Conservation (phyloP, 2,329 filamentous ascomycete species). For the Phialophora expanda region DNA sequence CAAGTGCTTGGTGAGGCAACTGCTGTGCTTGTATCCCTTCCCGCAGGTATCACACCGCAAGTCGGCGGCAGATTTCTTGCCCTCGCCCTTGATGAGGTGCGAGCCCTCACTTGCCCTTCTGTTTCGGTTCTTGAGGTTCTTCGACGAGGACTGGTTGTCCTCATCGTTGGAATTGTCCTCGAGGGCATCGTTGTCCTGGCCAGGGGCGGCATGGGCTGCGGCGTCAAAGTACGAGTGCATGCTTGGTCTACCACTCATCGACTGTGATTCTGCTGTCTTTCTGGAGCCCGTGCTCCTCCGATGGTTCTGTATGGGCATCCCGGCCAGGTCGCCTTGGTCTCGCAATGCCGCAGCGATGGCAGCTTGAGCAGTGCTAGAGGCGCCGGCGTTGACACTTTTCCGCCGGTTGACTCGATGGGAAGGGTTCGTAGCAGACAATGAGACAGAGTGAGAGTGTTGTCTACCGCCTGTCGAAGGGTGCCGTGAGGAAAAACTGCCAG, state of each 20-base stretch:
- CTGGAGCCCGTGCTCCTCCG: slow-evolving; percentile 75
- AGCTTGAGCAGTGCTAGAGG: slow-evolving; percentile 71
- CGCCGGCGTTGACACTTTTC: slow-evolving; percentile 86
- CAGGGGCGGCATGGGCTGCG: slow-evolving; percentile 35
- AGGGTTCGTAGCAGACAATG: slow-evolving; percentile 75
- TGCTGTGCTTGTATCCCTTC: slow-evolving; percentile 99
- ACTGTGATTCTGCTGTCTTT: slow-evolving; percentile 42
- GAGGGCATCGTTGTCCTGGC: slow-evolving; percentile 48
- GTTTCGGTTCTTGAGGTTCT: slow-evolving; percentile 59
- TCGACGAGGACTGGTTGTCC: slow-evolving; percentile 51
- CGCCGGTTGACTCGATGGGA: slow-evolving; percentile 86
- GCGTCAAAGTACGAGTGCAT: slow-evolving; percentile 52
- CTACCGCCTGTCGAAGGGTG: slow-evolving; percentile 39
- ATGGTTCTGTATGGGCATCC: slow-evolving; percentile 59
- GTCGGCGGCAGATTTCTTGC: slow-evolving; percentile 79
- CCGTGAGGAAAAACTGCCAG: slow-evolving; percentile 39
- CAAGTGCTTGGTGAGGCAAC: slow-evolving; percentile 99
- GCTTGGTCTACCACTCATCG: slow-evolving; percentile 48
- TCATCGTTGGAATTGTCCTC: slow-evolving; percentile 47
- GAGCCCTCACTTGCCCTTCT: slow-evolving; percentile 83
- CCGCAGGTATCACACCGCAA: slow-evolving; percentile 97
- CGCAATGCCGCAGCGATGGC: slow-evolving; percentile 72
- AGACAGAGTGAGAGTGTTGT: slow-evolving; percentile 77
- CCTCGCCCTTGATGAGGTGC: slow-evolving; percentile 77
- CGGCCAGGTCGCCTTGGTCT: slow-evolving; percentile 66